Base-by-base conservation (phyloP, 345 rosid genomes). In the Hibiscus tridactylites region DNA sequence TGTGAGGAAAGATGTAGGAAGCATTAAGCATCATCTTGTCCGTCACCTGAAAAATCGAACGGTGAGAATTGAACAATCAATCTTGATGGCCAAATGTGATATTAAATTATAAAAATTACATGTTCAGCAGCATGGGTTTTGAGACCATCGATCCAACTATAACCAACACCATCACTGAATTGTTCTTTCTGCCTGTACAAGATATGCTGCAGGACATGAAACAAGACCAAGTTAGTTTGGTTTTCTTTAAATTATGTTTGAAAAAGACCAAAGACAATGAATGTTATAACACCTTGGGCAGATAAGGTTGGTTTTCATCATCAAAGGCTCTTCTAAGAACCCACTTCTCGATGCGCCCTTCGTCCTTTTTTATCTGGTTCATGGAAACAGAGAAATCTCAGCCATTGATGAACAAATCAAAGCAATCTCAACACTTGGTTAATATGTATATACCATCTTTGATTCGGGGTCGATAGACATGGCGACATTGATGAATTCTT, bases 71-170 rank as follows among this genome's bases (percentile, higher is more conserved):
- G 44, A 24, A 47, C 58, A n/a, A 5, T 29, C 13, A 44, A 26
- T 31, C 12, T 6, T 46, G 3, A 3, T 12, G 3, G 16, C 50
- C 17, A 50, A 50, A 50, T 50, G 17, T 50, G 19, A 13, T 50
- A 12, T 15, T 13, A 4, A 15, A 50, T 13, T 4, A 12, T 12
- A 12, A 15, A 50, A 50, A 50, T 16, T 50, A 13, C 97, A 79
- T 88, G 85, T 77, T 60, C 66, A 21, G 80, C 85, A 73, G 98
- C 93, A 71, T 94, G 97, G 24, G 85, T 90, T 79, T 91, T 90
- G 61, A 94, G 92, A 28, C 98, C 97, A 83, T 91, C 98, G 24
- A 94, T 94, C 98, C 98, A 94, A 70, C 97, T 91, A 54, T 91
- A 94, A 39, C 97, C 96, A 54, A 94, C 98, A 54, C 98, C 98